Evolutionary conservation across 441 rosid species (phyloP), one percentile per base, ranked within the genome.

Genomic region (Adansonia madagascariensis): DNA sequence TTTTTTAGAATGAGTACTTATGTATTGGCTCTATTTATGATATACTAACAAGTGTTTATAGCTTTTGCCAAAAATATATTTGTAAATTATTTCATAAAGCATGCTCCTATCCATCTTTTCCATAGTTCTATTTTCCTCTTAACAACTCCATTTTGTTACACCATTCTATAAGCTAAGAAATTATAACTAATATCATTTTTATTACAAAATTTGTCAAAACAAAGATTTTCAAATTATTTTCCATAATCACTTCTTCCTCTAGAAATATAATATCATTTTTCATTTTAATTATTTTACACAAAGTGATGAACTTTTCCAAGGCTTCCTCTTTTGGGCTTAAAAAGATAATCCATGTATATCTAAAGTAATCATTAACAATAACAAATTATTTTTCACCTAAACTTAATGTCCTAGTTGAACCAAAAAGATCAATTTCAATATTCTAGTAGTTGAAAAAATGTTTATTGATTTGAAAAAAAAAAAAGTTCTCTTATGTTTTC

Each of bases 61-160:
- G 76, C 65, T 56, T 73, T 31, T 1, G 0, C 11, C 44, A n/a
- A 24, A 14, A 24, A 12, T 35, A 67, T 44, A 41, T 66, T n/a
- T 31, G 71, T 20, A 67, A 44, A 2, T 46, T 17, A n/a, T 18
- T 44, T 67, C 53, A 17, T 15, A n/a, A 17, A 67, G 7, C 14
- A 67, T 41, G 0, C 27, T 67, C n/a, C 55, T 67, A 15, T 27
- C 27, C 52, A 67, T 67, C 10, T 67, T 53, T 6, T 41, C 52
- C 4, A 67, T 1, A 7, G 71, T 67, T 15, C 4, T 12, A 17
- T 67, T 67, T n/a, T 67, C 14, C 11, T 41, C 18, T 67, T 31
- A 0, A 67, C 53, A 0, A 67, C 71, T 1, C 71, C 9, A 67
- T 67, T 67, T 67, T 67, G 14, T 67, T 67, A 63, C 14, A 9